A percentile compares a stretch with the other conserved stretches of the same genome.
These are phyloP conservation scores for Aspergillus indologenus DNA, from an alignment of 495 filamentous ascomycete genomes.

Conservation along the genomic window DNA sequence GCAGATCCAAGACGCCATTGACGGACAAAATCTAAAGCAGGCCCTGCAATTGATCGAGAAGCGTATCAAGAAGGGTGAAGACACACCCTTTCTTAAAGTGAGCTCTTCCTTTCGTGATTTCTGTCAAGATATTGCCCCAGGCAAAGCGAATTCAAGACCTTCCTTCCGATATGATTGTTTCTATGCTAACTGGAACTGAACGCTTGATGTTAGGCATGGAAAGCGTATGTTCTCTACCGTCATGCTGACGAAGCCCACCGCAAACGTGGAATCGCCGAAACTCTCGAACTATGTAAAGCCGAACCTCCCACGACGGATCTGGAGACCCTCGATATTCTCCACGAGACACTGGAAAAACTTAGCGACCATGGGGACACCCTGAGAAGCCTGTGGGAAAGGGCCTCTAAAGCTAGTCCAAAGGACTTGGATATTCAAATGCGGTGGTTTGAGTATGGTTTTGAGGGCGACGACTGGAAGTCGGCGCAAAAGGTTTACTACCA, in stretches of 20 bases:
- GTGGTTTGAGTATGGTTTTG: conserved; percentile 52
- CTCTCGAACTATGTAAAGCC: conserved; percentile 42
- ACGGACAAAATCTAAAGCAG: conserved; percentile 54
- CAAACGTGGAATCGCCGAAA: conserved; percentile 45
- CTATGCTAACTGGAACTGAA: conserved; percentile 18
- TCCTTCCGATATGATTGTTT: background rate
- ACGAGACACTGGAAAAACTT: conserved; percentile 33
- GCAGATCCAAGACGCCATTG: conserved; percentile 56
- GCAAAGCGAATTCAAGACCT: background rate
- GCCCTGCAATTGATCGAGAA: conserved; percentile 59
- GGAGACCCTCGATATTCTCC: conserved; percentile 48
- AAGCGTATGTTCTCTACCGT: conserved; percentile 48
- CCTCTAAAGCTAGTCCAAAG: conserved; percentile 49
- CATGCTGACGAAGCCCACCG: conserved; percentile 44
- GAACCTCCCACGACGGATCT: conserved; percentile 50
- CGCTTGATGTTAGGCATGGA: conserved; percentile 41
- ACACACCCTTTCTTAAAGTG: conserved; percentile 42
- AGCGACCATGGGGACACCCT: conserved; percentile 34
- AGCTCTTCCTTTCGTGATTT: background rate
- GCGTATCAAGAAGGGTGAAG: conserved; percentile 59
- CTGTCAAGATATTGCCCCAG: conserved; percentile 1
- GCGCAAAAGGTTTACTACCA: conserved; percentile 51
- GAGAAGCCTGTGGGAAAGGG: conserved; percentile 52
- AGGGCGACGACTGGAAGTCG: conserved; percentile 50
- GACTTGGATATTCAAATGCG: conserved; percentile 50